These are phyloP conservation scores for Metschnikowia arizonensis DNA, from an alignment of 805 yeast species.

Conservation along the genomic window DNA sequence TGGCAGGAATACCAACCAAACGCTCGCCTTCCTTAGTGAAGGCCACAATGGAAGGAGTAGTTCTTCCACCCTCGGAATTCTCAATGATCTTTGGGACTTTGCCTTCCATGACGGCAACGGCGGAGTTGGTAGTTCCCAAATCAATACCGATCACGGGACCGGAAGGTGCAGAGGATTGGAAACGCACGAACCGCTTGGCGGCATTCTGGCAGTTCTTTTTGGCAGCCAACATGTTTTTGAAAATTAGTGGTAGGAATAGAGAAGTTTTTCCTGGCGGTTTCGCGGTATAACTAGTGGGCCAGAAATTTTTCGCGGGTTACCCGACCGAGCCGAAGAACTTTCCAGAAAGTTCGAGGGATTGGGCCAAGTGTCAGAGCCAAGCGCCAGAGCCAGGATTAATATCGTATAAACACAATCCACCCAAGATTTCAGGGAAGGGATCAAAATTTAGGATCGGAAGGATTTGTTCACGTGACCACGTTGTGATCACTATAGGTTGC, in stretches of 20 bases:
- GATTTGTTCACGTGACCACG: too few species aligned
- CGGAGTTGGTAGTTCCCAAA: constrained; percentile 86
- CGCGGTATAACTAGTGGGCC: constrained; percentile 10
- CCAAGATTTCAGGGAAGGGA: too few species aligned
- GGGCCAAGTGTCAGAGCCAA: too few species aligned
- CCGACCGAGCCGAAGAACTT: constrained; percentile 18
- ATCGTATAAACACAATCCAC: too few species aligned
- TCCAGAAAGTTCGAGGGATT: constrained; percentile 16
- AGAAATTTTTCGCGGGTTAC: constrained; percentile 24
- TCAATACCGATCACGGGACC: constrained; percentile 79
- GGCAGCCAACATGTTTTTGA: constrained; percentile 37
- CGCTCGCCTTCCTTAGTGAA: constrained; percentile 82
- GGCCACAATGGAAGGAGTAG: constrained; percentile 93
- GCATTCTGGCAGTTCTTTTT: constrained; percentile 38
- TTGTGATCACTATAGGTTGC: too few species aligned
- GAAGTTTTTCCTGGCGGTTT: constrained; percentile 6
- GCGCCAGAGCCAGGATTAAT: too few species aligned
- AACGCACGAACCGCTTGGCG: constrained; percentile 30
- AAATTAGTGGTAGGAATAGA: background rate
- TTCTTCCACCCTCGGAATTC: constrained; percentile 59
- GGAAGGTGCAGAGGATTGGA: constrained; percentile 21
- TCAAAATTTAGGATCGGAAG: too few species aligned
- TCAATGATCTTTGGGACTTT: constrained; percentile 72
- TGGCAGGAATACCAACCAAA: constrained; percentile 90
- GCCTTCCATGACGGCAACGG: constrained; percentile 82